Evolutionary conservation across 2,329 filamentous ascomycete species (phyloP).

Genomic region (Esteya vermicola): DNA sequence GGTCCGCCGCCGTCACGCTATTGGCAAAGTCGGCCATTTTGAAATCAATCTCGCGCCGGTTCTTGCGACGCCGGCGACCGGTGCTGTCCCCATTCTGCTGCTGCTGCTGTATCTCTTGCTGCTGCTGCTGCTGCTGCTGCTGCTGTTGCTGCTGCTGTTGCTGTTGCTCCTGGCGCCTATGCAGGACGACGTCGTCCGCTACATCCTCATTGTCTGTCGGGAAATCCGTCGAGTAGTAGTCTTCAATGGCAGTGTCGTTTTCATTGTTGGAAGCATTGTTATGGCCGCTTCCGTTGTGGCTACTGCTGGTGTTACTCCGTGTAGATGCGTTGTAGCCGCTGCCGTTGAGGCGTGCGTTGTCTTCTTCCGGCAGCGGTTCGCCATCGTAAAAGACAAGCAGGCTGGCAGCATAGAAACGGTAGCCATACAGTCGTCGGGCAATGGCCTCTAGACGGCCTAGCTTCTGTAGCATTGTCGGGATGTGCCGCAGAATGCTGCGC

Average conservation of each 20-base stretch:
- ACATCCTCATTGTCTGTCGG: slow-evolving; percentile 43
- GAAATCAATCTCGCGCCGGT: slow-evolving; percentile 60
- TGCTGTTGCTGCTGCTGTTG: too few relatives aligned
- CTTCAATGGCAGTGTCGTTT: slow-evolving; percentile 35
- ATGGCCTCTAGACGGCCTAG: slow-evolving; percentile 72
- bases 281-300: too few relatives aligned
- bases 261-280: too few relatives aligned
- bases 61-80: slow-evolving; percentile 23
- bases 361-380: slow-evolving; percentile 43
- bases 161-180: slow-evolving; percentile 12
- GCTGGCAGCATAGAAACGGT: slow-evolving; percentile 91
- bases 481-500: slow-evolving; percentile 68
- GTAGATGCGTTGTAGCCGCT: slow-evolving; percentile 43
- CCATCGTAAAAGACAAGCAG: slow-evolving; percentile 93
- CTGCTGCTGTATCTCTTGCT: too few relatives aligned
- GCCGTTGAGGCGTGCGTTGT: slow-evolving; percentile 51
- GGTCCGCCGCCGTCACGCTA: slow-evolving; percentile 79
- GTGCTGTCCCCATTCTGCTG: slow-evolving; percentile 13
- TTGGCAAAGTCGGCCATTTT: slow-evolving; percentile 99
- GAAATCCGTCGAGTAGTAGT: slow-evolving; percentile 45
- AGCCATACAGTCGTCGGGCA: slow-evolving; percentile 64
- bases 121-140: slow-evolving; percentile 14
- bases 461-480: slow-evolving; percentile 76
- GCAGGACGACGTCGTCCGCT: slow-evolving; percentile 7
- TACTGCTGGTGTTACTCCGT: too few relatives aligned